Conservation (phyloP, 768 basidiomycete species). For the Aureoboletus auriporus region DNA sequence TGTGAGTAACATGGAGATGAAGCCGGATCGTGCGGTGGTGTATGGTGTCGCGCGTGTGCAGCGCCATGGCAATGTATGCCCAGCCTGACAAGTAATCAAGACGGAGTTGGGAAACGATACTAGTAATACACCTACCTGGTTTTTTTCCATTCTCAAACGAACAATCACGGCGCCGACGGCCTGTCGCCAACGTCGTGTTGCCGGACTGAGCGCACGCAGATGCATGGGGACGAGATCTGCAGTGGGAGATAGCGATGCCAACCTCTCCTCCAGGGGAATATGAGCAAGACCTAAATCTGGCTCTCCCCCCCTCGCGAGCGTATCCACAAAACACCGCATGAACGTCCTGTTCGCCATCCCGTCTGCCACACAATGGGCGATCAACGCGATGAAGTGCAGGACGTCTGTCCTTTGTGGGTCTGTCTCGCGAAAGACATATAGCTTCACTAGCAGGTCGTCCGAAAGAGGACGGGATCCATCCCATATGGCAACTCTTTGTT, state of each 20-base stretch:
- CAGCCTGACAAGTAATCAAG: constrained; percentile 38
- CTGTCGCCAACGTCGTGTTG: constrained; percentile 42
- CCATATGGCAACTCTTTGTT: constrained; percentile 25
- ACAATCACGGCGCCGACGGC: constrained; percentile 40
- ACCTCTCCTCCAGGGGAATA: constrained; percentile 32
- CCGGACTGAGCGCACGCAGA: constrained; percentile 25
- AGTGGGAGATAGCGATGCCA: constrained; percentile 39
- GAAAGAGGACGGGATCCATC: constrained; percentile 37
- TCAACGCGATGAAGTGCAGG: constrained; percentile 40
- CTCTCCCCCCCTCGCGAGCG: constrained; percentile 22
- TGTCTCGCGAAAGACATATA: constrained; percentile 38
- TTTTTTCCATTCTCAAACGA: constrained; percentile 28
- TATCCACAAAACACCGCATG: constrained; percentile 42
- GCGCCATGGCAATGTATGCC: constrained; percentile 50
- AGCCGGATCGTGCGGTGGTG: constrained; percentile 35
- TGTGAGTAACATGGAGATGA: constrained; percentile 22
- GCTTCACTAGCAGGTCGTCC: constrained; percentile 36
- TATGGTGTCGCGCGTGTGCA: constrained; percentile 32
- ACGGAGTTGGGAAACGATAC: not conserved
- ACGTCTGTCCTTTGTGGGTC: constrained; percentile 25
- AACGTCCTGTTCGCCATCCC: constrained; percentile 40
- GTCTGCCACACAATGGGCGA: constrained; percentile 51
- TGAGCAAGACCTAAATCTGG: constrained; percentile 1
- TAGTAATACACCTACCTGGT: constrained; percentile 30
- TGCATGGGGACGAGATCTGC: constrained; percentile 34